These are phyloP conservation scores for Zygotorulaspora mrakii DNA, from an alignment of 1,139 yeast species.

Conservation along the genomic window DNA sequence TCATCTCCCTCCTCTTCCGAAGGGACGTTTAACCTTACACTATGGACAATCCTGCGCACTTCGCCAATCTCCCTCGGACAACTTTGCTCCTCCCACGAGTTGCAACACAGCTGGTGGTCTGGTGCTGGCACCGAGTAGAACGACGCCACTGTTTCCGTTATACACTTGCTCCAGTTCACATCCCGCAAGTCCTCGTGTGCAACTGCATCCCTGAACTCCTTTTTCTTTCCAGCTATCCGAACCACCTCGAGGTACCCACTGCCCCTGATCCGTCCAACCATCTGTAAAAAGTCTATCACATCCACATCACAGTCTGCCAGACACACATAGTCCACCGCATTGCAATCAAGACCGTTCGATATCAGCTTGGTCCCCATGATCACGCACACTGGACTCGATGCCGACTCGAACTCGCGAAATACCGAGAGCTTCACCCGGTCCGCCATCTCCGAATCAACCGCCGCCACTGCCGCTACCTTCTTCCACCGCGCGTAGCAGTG, in stretches of 20 bases:
- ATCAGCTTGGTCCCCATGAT: slow-evolving; percentile 1
- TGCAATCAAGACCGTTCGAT: slow-evolving; percentile 1
- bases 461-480: not conserved
- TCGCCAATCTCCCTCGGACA: no score
- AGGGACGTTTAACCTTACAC: not conserved
- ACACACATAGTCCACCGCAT: not conserved
- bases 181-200: slow-evolving; percentile 1
- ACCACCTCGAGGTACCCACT: slow-evolving; percentile 1
- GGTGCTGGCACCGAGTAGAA: not conserved
- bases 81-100: not conserved
- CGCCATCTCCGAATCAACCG: not conserved
- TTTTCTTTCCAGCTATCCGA: not conserved
- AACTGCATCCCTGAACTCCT: not conserved
- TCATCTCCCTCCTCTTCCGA: not conserved
- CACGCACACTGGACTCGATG: slow-evolving; percentile 1
- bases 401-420: slow-evolving; percentile 4
- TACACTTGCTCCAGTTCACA: not conserved
- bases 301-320: slow-evolving; percentile 3
- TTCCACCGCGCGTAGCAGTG: slow-evolving; percentile 2
- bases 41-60: not conserved
- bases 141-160: not conserved
- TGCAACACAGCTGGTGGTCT: slow-evolving; percentile 1
- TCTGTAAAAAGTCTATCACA: slow-evolving; percentile 1
- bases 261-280: slow-evolving; percentile 3
- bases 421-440: slow-evolving; percentile 3